A percentile compares a stretch with the other conserved stretches of the same genome.
Conservation (phyloP, 2,329 filamentous ascomycete genomes). For the Purpureocillium takamizusanense region DNA sequence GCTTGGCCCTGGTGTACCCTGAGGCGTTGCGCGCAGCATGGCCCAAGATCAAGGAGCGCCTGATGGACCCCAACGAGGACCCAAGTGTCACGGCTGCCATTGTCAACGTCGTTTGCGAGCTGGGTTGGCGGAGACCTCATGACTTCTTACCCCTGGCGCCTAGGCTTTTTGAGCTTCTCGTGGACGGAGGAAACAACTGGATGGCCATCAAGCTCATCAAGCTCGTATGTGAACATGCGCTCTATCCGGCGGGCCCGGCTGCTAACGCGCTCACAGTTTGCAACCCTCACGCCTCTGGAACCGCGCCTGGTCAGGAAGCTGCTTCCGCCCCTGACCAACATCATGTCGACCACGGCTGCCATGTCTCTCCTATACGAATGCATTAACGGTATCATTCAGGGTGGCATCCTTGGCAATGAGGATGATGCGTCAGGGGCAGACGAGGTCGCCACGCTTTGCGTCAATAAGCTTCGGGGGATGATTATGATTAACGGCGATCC, state of each 20-base stretch:
- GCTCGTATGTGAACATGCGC: slow-evolving; percentile 45
- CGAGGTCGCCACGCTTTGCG: slow-evolving; percentile 85
- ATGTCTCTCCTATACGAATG: slow-evolving; percentile 99
- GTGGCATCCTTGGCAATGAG: slow-evolving; percentile 78
- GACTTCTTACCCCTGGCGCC: slow-evolving; percentile 92
- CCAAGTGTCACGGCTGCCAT: slow-evolving; percentile 91
- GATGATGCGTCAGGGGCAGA: slow-evolving; percentile 76
- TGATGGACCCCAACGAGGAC: slow-evolving; percentile 86
- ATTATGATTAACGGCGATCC: slow-evolving; percentile 87
- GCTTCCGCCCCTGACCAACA: slow-evolving; percentile 78
- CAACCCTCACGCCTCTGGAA: slow-evolving; percentile 85
- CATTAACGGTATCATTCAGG: slow-evolving; percentile 96
- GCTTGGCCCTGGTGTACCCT: slow-evolving; percentile 90
- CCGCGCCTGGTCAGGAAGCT: slow-evolving; percentile 87
- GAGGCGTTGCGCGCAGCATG: slow-evolving; percentile 87
- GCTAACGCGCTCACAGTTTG: slow-evolving; percentile 53
- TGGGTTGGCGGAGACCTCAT: slow-evolving; percentile 86
- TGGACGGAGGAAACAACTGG: slow-evolving; percentile 94
- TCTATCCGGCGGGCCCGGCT: too few species aligned
- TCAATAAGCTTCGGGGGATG: slow-evolving; percentile 89
- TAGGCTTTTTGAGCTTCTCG: slow-evolving; percentile 81
- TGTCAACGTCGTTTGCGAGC: slow-evolving; percentile 91
- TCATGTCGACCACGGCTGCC: slow-evolving; percentile 88
- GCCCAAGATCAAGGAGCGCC: slow-evolving; percentile 92
- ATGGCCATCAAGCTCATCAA: slow-evolving; percentile 99